phyloP scores from a whole-genome alignment of 2,329 filamentous ascomycete genomes.

The Phialophora tarda region DNA sequence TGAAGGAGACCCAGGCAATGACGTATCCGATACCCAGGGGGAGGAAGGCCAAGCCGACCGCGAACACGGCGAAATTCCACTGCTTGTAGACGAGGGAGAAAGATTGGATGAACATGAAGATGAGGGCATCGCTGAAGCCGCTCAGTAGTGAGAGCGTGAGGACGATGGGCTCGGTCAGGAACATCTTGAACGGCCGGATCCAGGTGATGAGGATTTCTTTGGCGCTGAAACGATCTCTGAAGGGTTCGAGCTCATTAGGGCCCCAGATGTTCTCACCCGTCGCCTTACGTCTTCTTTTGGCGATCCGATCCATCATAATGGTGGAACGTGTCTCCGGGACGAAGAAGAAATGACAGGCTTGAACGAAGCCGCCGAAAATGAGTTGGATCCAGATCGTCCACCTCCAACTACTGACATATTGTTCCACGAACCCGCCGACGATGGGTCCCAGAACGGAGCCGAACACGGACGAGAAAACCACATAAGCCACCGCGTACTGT shows the following conservation, averaged over 20 bases:
- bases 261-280: slow-evolving; percentile 70
- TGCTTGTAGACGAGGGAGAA: slow-evolving; percentile 65
- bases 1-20: slow-evolving; percentile 63
- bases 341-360: slow-evolving; percentile 68
- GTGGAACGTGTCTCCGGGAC: slow-evolving; percentile 81
- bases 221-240: slow-evolving; percentile 60
- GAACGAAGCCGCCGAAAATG: slow-evolving; percentile 74
- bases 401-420: slow-evolving; percentile 68
- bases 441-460: slow-evolving; percentile 78
- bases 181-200: slow-evolving; percentile 68
- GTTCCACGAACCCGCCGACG: slow-evolving; percentile 76
- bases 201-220: slow-evolving; percentile 64
- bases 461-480: slow-evolving; percentile 79
- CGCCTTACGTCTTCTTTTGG: slow-evolving; percentile 72
- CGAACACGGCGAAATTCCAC: slow-evolving; percentile 61
- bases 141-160: slow-evolving; percentile 65
- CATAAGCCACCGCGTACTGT: slow-evolving; percentile 74
- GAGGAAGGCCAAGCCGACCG: slow-evolving; percentile 60
- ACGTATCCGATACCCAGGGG: slow-evolving; percentile 64
- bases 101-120: slow-evolving; percentile 70
- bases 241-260: slow-evolving; percentile 71
- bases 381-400: slow-evolving; percentile 87
- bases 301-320: slow-evolving; percentile 78
- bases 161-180: slow-evolving; percentile 69
- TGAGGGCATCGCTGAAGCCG: slow-evolving; percentile 68